Evolutionary conservation across 2,329 filamentous ascomycete genomes (phyloP).

Genomic region (Coniochaeta sp.): DNA sequence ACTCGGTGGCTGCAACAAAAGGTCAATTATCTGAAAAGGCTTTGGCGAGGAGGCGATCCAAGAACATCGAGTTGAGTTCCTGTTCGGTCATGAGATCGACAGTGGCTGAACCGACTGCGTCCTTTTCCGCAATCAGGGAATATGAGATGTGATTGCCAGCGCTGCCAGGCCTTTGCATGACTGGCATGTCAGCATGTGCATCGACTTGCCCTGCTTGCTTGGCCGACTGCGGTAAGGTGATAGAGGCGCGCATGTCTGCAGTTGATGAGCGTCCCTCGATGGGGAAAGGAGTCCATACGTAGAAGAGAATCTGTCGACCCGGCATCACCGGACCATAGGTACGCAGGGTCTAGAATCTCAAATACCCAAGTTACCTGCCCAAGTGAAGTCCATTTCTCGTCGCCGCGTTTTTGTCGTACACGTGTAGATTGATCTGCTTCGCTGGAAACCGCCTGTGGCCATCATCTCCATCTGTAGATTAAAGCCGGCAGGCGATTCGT

Average conservation of each 20-base stretch:
- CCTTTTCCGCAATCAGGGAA: not conserved
- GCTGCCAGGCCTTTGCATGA: not conserved
- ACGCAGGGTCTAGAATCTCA: not conserved
- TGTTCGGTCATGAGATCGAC: not conserved
- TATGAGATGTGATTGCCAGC: not conserved
- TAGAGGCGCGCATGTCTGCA: not conserved
- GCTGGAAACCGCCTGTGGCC: constrained; percentile 9
- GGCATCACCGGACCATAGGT: not conserved
- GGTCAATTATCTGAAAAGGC: not conserved
- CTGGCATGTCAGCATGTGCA: no score
- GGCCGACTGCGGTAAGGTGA: not conserved
- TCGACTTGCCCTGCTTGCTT: no score
- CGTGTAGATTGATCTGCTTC: constrained; percentile 10
- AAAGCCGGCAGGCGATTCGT: constrained; percentile 18
- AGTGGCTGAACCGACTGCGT: not conserved
- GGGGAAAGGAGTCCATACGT: not conserved
- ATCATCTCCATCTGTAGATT: constrained; percentile 17
- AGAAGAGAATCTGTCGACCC: not conserved
- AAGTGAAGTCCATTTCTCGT: not conserved
- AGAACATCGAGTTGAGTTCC: not conserved
- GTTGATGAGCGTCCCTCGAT: not conserved
- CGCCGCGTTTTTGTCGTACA: constrained; percentile 7
- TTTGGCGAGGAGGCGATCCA: not conserved
- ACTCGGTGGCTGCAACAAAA: not conserved
- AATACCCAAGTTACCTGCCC: not conserved